Evolutionary conservation across 2,329 filamentous ascomycete species (phyloP).

Genomic region (Epichloe glyceriae): DNA sequence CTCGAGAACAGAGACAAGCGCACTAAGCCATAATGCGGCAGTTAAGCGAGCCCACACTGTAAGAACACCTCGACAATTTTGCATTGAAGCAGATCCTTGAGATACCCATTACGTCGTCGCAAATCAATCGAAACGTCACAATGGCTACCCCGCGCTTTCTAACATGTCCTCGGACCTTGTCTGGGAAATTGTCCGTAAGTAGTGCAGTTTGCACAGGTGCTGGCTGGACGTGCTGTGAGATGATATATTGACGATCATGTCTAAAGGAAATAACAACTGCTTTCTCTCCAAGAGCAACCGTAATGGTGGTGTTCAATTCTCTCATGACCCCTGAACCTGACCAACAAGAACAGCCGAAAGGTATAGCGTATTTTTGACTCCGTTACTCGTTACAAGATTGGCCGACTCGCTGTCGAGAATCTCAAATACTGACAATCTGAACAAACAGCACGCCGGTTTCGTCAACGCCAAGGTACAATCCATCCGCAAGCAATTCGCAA

Average conservation of each 20-base stretch:
- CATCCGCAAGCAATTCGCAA: not conserved
- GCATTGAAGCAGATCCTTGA: conserved; percentile 11
- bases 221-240: not conserved
- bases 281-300: conserved; percentile 83
- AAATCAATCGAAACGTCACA: conserved; percentile 29
- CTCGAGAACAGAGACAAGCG: conserved; percentile 2
- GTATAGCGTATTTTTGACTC: conserved; percentile 30
- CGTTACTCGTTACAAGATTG: not conserved
- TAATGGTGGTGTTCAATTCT: conserved; percentile 76
- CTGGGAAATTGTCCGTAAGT: conserved; percentile 93
- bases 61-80: conserved; percentile 15
- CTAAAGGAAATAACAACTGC: conserved; percentile 68
- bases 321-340: conserved; percentile 84
- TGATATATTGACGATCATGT: not conserved
- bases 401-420: not conserved
- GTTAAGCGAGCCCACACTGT: conserved; percentile 31
- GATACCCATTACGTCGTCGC: conserved; percentile 11
- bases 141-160: conserved; percentile 43
- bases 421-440: conserved; percentile 22
- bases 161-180: conserved; percentile 83
- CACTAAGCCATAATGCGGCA: conserved; percentile 18
- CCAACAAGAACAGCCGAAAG: conserved; percentile 86
- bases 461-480: conserved; percentile 75
- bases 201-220: conserved; percentile 14
- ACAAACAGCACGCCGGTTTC: conserved; percentile 68